Percentiles rank a stretch among this genome's conserved stretches.
Conservation (phyloP, 2,329 filamentous ascomycete species). For the Trichoderma koningiopsis region DNA sequence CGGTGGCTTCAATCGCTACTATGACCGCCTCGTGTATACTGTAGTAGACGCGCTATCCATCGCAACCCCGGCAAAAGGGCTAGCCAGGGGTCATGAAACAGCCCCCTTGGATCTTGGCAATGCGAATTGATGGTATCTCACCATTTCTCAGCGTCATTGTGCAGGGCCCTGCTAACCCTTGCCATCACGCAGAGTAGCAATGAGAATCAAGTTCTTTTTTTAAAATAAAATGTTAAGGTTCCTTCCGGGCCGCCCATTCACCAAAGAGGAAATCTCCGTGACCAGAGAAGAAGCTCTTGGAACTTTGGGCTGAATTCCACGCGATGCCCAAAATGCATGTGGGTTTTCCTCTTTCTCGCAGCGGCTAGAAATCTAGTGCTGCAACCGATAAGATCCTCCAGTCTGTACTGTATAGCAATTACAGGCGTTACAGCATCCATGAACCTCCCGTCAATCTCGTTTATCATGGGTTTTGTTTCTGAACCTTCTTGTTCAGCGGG, state of each 20-base stretch:
- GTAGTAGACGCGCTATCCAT: background rate
- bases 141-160: background rate
- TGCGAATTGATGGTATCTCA: constrained; percentile 9
- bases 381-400: background rate
- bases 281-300: constrained; percentile 1
- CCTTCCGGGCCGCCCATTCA: background rate
- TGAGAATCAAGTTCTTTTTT: background rate
- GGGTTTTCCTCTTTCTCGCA: background rate
- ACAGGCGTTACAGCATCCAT: background rate
- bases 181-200: background rate
- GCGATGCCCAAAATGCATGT: background rate
- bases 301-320: background rate
- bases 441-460: background rate
- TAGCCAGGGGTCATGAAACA: constrained; percentile 22
- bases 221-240: background rate
- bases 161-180: background rate
- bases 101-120: constrained; percentile 10
- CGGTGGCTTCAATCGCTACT: background rate
- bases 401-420: background rate
- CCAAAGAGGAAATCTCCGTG: constrained; percentile 17
- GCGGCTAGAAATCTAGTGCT: background rate
- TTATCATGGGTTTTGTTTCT: background rate
- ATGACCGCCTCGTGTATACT: background rate
- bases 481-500: background rate
- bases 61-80: background rate